Base-by-base conservation (phyloP, 2,329 filamentous ascomycete species). In the Arthrobotrys iridis region DNA sequence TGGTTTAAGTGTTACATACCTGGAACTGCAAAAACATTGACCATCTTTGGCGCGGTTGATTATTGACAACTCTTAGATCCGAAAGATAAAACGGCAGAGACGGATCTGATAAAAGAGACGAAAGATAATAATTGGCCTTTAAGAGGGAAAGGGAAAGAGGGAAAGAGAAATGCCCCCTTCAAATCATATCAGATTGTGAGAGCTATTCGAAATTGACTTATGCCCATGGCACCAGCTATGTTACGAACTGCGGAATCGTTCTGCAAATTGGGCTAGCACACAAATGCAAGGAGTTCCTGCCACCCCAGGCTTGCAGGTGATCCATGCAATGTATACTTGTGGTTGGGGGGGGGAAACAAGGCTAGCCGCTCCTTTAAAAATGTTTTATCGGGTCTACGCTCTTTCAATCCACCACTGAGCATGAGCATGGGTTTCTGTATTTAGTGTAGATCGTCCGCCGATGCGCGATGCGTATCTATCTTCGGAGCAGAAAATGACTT, bases 1-100 rank as follows among this genome's bases (percentile, higher is more conserved):
- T 20, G 43, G 46, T 45, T 43, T 28, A 41, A 57, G 64, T 24
- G 22, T 37, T 24, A 68, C 81, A 77, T 80, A 87, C 86, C 83
- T 77, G 90, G 91, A 20, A 93, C 88, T 77, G 90, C 87, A 82
- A 93, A 93, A 70, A 93, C 88, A 81, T 90, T 87, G 75, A 86
- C 85, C 81, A 89, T 89, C 84, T 87, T 89, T 65, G 46, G 20
- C 33, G 45, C 37, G 41, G 22, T 55, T 40, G 30, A 46, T 18
- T 41, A 26, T 35, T 18, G 67, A 26, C 58, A 71, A 57, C 52
- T 37, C 43, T 71, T 63, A 68, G 71, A 75, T 75, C 71, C 71
- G 71, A 75, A 43, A 75, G 71, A 75, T 75, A 77, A 71, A 66
- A 24, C 72, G 37, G 35, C 41, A 62, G 41, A 50, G 20, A 40